phyloP scores from a whole-genome alignment of 192 early-diverging fungal species.

The Haplosporangium gracile region DNA sequence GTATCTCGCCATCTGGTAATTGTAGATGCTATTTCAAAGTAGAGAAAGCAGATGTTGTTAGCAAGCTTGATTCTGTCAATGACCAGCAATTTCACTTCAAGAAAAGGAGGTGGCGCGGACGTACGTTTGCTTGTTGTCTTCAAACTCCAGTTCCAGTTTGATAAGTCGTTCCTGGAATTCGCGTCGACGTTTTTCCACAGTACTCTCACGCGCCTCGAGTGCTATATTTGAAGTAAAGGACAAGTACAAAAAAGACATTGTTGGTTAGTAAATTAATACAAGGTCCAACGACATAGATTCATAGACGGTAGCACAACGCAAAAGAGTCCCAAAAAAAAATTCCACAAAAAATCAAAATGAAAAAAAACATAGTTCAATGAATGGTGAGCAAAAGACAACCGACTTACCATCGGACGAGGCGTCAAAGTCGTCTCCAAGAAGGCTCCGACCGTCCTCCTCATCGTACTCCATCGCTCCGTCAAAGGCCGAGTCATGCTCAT shows the following conservation, averaged over 20 bases:
- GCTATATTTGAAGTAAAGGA: slow-evolving; percentile 7
- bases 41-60: neutral
- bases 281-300: neutral
- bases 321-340: neutral
- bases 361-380: slow-evolving; percentile 14
- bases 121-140: slow-evolving; percentile 72
- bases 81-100: neutral
- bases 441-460: slow-evolving; percentile 48
- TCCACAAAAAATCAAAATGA: neutral
- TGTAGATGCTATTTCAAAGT: slow-evolving; percentile 49
- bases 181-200: slow-evolving; percentile 67
- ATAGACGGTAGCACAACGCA: neutral
- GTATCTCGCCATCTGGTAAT: slow-evolving; percentile 45
- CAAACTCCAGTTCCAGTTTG: slow-evolving; percentile 70
- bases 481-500: slow-evolving; percentile 53
- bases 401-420: slow-evolving; percentile 46
- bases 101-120: neutral
- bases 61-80: neutral
- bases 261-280: neutral
- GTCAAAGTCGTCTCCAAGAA: slow-evolving; percentile 54
- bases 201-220: slow-evolving; percentile 53
- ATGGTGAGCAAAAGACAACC: neutral
- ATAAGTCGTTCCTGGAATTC: slow-evolving; percentile 70
- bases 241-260: neutral
- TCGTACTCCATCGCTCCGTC: slow-evolving; percentile 55